Evolutionary conservation across 2,329 filamentous ascomycete genomes (phyloP).

Genomic region (Talaromyces rugulosus): DNA sequence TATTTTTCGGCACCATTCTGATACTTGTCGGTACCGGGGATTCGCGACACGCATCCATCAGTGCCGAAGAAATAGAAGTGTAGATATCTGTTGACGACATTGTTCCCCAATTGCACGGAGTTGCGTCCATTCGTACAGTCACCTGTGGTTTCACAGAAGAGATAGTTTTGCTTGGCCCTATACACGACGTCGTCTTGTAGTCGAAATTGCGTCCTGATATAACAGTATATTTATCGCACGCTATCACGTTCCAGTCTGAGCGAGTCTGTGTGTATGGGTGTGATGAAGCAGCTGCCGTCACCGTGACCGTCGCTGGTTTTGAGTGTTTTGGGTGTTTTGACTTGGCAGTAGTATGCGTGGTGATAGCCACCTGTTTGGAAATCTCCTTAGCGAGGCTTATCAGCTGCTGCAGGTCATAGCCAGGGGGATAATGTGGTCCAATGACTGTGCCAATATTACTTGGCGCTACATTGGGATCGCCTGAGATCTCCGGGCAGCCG

Average conservation of each 20-base stretch:
- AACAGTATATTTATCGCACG: background rate
- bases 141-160: background rate
- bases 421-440: background rate
- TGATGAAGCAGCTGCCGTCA: background rate
- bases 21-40: background rate
- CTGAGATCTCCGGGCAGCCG: background rate
- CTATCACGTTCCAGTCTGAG: background rate
- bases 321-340: background rate
- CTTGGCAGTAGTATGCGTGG: background rate
- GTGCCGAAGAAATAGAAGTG: background rate
- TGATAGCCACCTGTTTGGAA: background rate
- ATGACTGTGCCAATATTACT: background rate
- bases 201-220: background rate
- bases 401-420: background rate
- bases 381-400: background rate
- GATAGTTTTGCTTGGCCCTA: background rate
- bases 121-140: background rate
- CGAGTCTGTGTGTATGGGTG: background rate
- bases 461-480: background rate
- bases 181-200: background rate
- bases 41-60: background rate
- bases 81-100: background rate
- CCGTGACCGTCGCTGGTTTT: background rate
- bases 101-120: background rate
- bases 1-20: background rate